Evolutionary conservation across 495 filamentous ascomycete species (phyloP).

Genomic region (Glutinoglossum americanum): DNA sequence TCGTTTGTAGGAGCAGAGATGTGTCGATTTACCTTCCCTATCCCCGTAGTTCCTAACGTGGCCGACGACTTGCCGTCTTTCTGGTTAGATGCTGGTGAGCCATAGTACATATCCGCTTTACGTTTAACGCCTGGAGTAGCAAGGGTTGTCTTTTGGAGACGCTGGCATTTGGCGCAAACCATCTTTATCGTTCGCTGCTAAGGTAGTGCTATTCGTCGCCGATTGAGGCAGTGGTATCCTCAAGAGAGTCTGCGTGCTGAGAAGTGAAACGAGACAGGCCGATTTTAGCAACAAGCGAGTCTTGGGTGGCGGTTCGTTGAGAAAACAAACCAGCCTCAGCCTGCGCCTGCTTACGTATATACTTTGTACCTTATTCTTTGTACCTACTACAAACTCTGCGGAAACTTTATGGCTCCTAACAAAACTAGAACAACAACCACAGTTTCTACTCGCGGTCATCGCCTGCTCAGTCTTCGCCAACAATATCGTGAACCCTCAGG

Average conservation of each 20-base stretch:
- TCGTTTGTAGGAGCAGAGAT: not conserved
- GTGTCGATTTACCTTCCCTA: slow-evolving; percentile 25
- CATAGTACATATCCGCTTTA: slow-evolving; percentile 52
- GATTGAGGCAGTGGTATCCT: not conserved
- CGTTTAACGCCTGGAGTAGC: slow-evolving; percentile 49
- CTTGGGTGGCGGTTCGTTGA: not conserved
- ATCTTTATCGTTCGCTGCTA: slow-evolving; percentile 19
- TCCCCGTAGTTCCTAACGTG: slow-evolving; percentile 31
- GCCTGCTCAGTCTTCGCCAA: no score
- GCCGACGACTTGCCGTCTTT: slow-evolving; percentile 14
- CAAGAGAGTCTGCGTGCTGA: no score
- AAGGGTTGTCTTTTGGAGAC: slow-evolving; percentile 37
- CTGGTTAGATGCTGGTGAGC: slow-evolving; percentile 27
- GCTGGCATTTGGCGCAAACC: slow-evolving; percentile 50
- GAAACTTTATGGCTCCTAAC: no score
- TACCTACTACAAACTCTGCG: no score
- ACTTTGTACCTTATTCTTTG: no score
- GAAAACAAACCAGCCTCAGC: no score
- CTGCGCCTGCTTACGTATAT: no score
- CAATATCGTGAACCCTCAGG: no score
- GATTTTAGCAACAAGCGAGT: not conserved
- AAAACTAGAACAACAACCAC: no score
- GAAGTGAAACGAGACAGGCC: not conserved
- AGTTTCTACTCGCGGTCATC: not conserved
- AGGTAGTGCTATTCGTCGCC: not conserved